Evolutionary conservation across 768 basidiomycete species (phyloP).

Genomic region (Pisolithus albus): DNA sequence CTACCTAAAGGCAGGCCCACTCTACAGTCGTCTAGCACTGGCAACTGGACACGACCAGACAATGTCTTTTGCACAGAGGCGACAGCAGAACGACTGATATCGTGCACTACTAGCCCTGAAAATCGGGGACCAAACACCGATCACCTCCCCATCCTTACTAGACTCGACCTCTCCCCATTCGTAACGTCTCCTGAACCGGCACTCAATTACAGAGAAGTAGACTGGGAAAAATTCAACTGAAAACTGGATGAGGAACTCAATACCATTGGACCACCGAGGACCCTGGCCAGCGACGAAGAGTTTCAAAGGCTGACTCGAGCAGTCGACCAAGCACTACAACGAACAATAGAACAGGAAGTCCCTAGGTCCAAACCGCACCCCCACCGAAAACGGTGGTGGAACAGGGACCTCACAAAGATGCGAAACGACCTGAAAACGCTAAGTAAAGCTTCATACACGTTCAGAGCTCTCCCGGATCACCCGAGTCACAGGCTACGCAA

Average conservation of each 20-base stretch:
- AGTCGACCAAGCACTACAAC: too few species aligned
- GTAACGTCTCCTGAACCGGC: too few species aligned
- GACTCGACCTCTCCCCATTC: not conserved
- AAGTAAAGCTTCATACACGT: constrained; percentile 1
- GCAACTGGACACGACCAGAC: too few species aligned
- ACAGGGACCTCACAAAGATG: constrained; percentile 17
- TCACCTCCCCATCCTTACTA: constrained; percentile 9
- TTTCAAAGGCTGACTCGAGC: too few species aligned
- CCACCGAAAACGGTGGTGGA: constrained; percentile 31
- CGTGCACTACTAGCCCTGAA: not conserved
- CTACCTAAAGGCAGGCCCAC: too few species aligned
- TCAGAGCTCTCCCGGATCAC: constrained; percentile 13
- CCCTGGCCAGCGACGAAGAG: not conserved
- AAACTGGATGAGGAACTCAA: not conserved
- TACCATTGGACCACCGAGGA: not conserved
- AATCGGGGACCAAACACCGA: not conserved
- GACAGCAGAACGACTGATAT: fast-evolving
- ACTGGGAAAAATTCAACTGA: constrained; percentile 7
- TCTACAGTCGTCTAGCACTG: too few species aligned
- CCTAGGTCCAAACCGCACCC: constrained; percentile 5
- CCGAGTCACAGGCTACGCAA: constrained; percentile 14
- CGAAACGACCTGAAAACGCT: constrained; percentile 12
- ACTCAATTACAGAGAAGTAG: constrained; percentile 2
- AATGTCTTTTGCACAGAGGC: constrained; percentile 4
- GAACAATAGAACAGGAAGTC: constrained; percentile 11